phyloP scores from a whole-genome alignment of 495 filamentous ascomycete species.

The Aspergillus avenaceus region DNA sequence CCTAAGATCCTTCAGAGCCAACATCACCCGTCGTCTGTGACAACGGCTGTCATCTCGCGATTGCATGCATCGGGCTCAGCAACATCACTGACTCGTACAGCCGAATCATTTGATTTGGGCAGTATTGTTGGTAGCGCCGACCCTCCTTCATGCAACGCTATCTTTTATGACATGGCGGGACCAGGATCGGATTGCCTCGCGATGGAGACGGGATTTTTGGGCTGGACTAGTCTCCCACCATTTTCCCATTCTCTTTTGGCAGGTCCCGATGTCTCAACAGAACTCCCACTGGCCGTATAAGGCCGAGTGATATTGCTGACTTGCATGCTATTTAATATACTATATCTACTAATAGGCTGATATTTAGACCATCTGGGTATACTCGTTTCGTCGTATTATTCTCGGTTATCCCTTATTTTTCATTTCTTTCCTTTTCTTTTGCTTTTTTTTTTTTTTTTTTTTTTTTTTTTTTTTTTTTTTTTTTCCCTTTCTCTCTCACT shows the following conservation, averaged over 20 bases:
- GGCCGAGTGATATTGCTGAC: slow-evolving; percentile 7
- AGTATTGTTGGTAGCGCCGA: slow-evolving; percentile 26
- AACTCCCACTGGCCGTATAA: slow-evolving; percentile 21
- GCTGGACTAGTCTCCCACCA: slow-evolving; percentile 17
- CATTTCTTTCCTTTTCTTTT: not conserved
- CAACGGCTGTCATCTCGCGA: slow-evolving; percentile 5
- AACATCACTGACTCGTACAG: slow-evolving; percentile 12
- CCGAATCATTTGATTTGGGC: slow-evolving; percentile 19
- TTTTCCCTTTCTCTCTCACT: not conserved
- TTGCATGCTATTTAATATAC: slow-evolving; percentile 4
- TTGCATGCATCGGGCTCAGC: slow-evolving; percentile 13
- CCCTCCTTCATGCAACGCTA: slow-evolving; percentile 16
- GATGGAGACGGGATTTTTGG: slow-evolving; percentile 19
- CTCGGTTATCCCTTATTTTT: slow-evolving; percentile 1
- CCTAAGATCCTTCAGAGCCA: slow-evolving; percentile 16
- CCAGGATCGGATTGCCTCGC: slow-evolving; percentile 15
- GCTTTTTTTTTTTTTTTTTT: slow-evolving; percentile 2
- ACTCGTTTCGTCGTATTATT: slow-evolving; percentile 4
- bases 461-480: slow-evolving; percentile 1
- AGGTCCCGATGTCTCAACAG: slow-evolving; percentile 13
- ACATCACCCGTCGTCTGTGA: slow-evolving; percentile 8
- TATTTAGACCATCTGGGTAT: slow-evolving; percentile 4
- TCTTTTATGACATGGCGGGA: slow-evolving; percentile 22
- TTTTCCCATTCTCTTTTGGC: slow-evolving; percentile 14
- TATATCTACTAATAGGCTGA: slow-evolving; percentile 3